Evolutionary conservation across 352 stramenopile species (phyloP).

Genomic region (Phytophthora agathidicida): DNA sequence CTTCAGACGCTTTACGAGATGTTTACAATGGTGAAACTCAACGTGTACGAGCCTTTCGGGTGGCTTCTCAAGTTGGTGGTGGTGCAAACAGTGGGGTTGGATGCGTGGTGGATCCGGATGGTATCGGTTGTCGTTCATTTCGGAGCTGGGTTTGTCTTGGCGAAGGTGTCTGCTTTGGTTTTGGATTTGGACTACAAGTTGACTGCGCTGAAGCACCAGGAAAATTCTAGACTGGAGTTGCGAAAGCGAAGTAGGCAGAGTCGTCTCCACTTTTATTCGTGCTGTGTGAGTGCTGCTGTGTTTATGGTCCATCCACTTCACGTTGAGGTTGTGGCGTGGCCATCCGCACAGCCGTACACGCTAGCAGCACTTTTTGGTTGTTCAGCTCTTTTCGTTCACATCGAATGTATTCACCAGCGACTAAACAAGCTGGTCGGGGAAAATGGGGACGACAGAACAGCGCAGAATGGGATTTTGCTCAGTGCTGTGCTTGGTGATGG

Average conservation of each 20-base stretch:
- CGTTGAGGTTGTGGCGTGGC: slow-evolving; percentile 70
- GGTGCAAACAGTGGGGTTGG: slow-evolving; percentile 28
- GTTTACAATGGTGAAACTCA: slow-evolving; percentile 49
- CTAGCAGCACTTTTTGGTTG: slow-evolving; percentile 52
- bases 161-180: slow-evolving; percentile 23
- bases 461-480: not conserved
- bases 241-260: not conserved
- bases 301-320: slow-evolving; percentile 63
- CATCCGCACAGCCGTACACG: slow-evolving; percentile 66
- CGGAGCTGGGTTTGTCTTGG: slow-evolving; percentile 24
- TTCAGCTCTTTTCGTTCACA: slow-evolving; percentile 35
- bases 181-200: slow-evolving; percentile 28
- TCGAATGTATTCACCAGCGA: slow-evolving; percentile 5
- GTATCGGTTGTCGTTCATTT: slow-evolving; percentile 52
- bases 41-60: slow-evolving; percentile 63
- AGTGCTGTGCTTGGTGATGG: not conserved
- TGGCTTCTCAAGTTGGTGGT: slow-evolving; percentile 64
- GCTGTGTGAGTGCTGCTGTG: slow-evolving; percentile 41
- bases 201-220: not conserved
- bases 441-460: too few species aligned
- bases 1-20: slow-evolving; percentile 39
- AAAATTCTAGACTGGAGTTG: not conserved
- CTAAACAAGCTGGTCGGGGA: not conserved
- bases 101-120: slow-evolving; percentile 43
- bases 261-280: slow-evolving; percentile 21